A percentile compares a stretch with the other conserved stretches of the same genome.
phyloP scores from a whole-genome alignment of 805 yeast genomes.

The Priceomyces castillae region DNA sequence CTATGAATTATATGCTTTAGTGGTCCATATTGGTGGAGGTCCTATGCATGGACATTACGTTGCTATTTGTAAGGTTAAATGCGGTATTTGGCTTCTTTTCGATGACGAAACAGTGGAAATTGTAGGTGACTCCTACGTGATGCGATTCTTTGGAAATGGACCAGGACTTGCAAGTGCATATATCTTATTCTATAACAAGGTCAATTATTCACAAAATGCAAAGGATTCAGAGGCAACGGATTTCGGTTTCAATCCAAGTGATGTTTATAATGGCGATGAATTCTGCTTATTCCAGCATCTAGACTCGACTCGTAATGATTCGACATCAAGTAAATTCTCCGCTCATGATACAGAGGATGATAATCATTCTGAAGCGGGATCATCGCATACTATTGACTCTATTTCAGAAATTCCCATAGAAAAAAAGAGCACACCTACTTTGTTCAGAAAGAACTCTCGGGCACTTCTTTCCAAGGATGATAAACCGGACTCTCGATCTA shows the following conservation, averaged over 20 bases:
- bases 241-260: conserved; percentile 33
- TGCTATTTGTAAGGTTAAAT: conserved; percentile 72
- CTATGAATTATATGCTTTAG: conserved; percentile 81
- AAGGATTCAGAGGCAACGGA: conserved; percentile 33
- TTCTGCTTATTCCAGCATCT: conserved; percentile 17
- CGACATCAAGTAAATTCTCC: conserved; percentile 9
- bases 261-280: conserved; percentile 34
- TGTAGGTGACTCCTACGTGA: conserved; percentile 78
- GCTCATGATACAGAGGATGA: conserved; percentile 8
- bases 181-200: conserved; percentile 68
- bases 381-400: conserved; percentile 8
- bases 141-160: conserved; percentile 83
- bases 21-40: conserved; percentile 95
- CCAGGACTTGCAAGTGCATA: conserved; percentile 91
- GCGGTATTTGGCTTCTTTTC: conserved; percentile 84
- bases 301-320: conserved; percentile 10
- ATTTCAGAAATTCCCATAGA: not conserved
- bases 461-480: conserved; percentile 14
- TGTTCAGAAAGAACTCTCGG: conserved; percentile 34
- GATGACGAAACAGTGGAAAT: conserved; percentile 95
- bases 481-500: conserved; percentile 5
- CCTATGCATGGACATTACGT: conserved; percentile 98
- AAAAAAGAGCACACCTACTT: conserved; percentile 8
- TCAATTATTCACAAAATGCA: conserved; percentile 35
- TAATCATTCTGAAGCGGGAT: conserved; percentile 10